Conservation (phyloP, 2,329 filamentous ascomycete species). For the Aspergillus intermedius region DNA sequence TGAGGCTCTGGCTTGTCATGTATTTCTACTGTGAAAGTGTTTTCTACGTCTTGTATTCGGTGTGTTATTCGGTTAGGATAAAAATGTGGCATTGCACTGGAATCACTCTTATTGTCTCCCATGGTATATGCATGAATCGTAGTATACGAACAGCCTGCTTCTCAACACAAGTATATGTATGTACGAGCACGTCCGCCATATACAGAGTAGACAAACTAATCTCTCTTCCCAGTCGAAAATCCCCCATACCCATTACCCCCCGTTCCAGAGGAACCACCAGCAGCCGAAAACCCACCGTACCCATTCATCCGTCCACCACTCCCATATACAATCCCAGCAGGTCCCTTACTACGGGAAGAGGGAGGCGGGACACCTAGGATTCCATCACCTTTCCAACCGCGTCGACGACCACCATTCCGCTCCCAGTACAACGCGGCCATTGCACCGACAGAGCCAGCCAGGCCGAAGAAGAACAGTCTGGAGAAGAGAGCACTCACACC, state of each 20-base stretch:
- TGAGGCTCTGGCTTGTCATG: conserved; percentile 1
- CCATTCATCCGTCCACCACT: conserved; percentile 48
- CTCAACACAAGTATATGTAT: conserved; percentile 6
- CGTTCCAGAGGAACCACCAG: conserved; percentile 22
- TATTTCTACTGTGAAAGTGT: conserved; percentile 8
- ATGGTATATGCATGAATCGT: too few relatives aligned
- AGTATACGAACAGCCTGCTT: too few relatives aligned
- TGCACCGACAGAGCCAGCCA: conserved; percentile 31
- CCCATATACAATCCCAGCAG: conserved; percentile 49
- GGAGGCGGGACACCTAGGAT: conserved; percentile 36
- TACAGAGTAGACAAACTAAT: conserved; percentile 22
- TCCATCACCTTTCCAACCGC: conserved; percentile 41
- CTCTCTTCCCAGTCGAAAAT: conserved; percentile 36
- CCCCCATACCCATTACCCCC: conserved; percentile 29
- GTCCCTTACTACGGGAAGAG: conserved; percentile 30
- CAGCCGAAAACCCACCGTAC: conserved; percentile 51
- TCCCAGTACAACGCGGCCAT: conserved; percentile 34
- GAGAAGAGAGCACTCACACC: conserved; percentile 19
- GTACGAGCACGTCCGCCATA: not conserved
- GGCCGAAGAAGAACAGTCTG: conserved; percentile 27
- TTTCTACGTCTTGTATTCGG: conserved; percentile 12
- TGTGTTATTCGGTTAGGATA: conserved; percentile 4
- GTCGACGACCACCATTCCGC: conserved; percentile 19
- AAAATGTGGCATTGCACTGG: conserved; percentile 4
- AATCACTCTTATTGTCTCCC: conserved; percentile 13